A percentile compares a stretch with the other conserved stretches of the same genome.
These are phyloP conservation scores for Tuber brumale DNA, from an alignment of 495 filamentous ascomycete genomes.

Conservation along the genomic window DNA sequence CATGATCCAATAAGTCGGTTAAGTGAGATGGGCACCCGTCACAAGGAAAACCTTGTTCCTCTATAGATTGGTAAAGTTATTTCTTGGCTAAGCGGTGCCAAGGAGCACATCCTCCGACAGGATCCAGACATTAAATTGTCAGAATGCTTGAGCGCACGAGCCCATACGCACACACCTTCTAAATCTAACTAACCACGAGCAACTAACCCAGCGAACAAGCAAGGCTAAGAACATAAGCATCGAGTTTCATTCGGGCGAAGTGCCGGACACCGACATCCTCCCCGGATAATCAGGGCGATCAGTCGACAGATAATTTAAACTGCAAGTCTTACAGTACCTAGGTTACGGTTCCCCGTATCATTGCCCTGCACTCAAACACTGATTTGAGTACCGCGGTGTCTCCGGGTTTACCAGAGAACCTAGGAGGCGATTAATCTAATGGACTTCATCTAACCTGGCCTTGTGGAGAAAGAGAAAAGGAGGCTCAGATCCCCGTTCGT, in stretches of 20 bases:
- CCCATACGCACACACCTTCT: background rate
- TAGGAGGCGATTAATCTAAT: background rate
- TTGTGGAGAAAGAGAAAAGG: background rate
- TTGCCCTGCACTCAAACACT: background rate
- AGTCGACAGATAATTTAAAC: slow-evolving; percentile 4
- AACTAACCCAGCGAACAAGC: background rate
- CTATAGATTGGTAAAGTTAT: slow-evolving; percentile 19
- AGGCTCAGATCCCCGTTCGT: background rate
- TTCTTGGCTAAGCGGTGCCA: background rate
- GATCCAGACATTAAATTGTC: slow-evolving; percentile 2
- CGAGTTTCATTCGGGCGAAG: slow-evolving; percentile 26
- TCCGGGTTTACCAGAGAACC: background rate
- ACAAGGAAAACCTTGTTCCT: slow-evolving; percentile 21
- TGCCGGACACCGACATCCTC: slow-evolving; percentile 26
- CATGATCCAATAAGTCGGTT: slow-evolving; percentile 41
- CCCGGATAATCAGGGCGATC: slow-evolving; percentile 37
- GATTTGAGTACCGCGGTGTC: background rate
- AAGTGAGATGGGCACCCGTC: slow-evolving; percentile 36
- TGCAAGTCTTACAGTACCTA: background rate
- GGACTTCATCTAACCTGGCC: background rate
- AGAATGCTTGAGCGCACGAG: background rate
- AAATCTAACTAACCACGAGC: background rate
- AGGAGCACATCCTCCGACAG: background rate
- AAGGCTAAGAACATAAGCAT: background rate
- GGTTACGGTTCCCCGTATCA: background rate